Evolutionary conservation across 1,284 basidiomycete genomes (phyloP), one percentile per base, ranked within the genome.

Genomic region (Naganishia sp.): DNA sequence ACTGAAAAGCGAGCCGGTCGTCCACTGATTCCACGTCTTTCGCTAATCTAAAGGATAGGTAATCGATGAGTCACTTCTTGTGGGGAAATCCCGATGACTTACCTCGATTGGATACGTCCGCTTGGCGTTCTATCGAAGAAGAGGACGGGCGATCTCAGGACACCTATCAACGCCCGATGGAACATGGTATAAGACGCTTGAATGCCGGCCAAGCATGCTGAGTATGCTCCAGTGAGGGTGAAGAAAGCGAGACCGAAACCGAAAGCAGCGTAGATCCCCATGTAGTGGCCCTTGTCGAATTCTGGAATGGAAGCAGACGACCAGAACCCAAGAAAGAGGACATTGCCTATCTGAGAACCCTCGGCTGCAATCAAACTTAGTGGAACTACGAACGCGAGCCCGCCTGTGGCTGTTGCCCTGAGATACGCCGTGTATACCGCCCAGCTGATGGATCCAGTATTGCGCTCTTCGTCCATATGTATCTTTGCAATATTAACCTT

Each of bases 31-130:
- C 72, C 52, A 75, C 69, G 55, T 76, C 75, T 59, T 73, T 88
- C 0, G 86, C 86, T 15, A 88, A 74, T 7, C 87, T 79, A 6
- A 6, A 63, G 79, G 74, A 4, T 71, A 63, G 15, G 77, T 74
- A 68, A 81, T 79, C 42, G 80, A 75, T 9, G 74, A 56, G 77
- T 81, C 75, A 61, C 86, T 85, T 70, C 86, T 85, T 61, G 84
- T 83, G 1, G 85, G 86, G 73, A 86, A 86, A 49, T 86, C 80
- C 49, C 83, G 55, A 13, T n/a, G 28, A 18, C 45, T 21, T 18
- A 46, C 45, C 45, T 16, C 15, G 45, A 46, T 46, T 46, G 45
- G 66, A 89, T 86, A 39, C 87, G 80, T 6, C 86, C 86, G 85
- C 66, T 68, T 2, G 74, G 73, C 13, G 72, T 75, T 39, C 63